Base-by-base conservation (phyloP, 805 yeast species). In the Debaryomyces tyrocola region DNA sequence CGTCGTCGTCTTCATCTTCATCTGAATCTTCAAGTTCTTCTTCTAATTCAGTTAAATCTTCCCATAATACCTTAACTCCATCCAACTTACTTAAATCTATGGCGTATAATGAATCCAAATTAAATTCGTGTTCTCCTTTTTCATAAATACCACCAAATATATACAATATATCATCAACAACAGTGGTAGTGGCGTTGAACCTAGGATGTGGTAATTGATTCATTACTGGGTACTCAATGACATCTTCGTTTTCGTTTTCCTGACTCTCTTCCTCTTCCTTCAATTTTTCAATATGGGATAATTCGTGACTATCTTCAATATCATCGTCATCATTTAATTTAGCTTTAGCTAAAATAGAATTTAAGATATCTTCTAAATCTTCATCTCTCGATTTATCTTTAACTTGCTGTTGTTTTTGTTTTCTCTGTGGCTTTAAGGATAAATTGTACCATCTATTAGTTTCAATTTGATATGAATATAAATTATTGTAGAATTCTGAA, bases 121-220 rank as follows among this genome's bases (percentile, higher is more conserved):
- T 79, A 62, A 78, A 87, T 63, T 92, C 99, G 49, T 79, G 84
- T 43, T 94, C 98, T 4, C 91, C 96, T 27, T 78, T 69, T 63
- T 94, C 98, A 83, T 85, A 92, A 37, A 84, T 80, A 55, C 98
- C 99, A 20, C 97, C 96, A 60, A 79, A 90, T 8, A 94, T 85
- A 65, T 83, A 92, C 48, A 90, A 72, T 0, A 77, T 78, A 60
- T 92, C 98, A 55, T 87, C 96, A 33, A 86, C 82, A 1, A 92
- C 96, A 47, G 95, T 84, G 4, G 90, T 80, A 2, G 91, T 70
- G 3, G 96, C 83, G 61, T 92, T 92, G 70, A 90, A 92, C 56
- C 98, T 75, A 1, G 91, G 81, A 59, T 92, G 97, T 2, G 98
- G 98, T 45, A 89, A 66, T 53, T 78, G 81, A 48, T 73, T 77